These are phyloP conservation scores for Oryza glaberrima DNA, from an alignment of 176 grass and related monocot species.

Conservation along the genomic window DNA sequence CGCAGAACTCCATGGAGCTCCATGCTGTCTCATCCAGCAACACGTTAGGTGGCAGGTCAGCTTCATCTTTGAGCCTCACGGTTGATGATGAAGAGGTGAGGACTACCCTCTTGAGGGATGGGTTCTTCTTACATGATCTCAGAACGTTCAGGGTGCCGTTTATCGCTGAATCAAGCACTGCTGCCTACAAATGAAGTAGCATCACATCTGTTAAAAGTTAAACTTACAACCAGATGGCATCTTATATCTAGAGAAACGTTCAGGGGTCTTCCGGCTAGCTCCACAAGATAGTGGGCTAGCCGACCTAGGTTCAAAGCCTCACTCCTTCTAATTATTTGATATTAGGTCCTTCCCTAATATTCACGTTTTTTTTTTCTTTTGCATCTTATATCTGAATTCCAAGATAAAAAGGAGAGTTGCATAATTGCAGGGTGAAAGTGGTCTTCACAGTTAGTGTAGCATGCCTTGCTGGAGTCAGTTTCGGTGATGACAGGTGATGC, in stretches of 20 bases:
- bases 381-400: not conserved
- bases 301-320: no score
- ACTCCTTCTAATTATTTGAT: no score
- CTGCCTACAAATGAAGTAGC: slow-evolving; percentile 16
- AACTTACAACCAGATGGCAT: not conserved
- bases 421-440: not conserved
- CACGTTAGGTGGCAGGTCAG: slow-evolving; percentile 46
- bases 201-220: not conserved
- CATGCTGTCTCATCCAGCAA: slow-evolving; percentile 77
- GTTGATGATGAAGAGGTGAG: slow-evolving; percentile 85
- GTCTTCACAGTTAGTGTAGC: slow-evolving; percentile 1
- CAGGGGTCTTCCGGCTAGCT: no score
- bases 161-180: slow-evolving; percentile 60
- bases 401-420: not conserved
- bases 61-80: slow-evolving; percentile 66
- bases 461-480: slow-evolving; percentile 76
- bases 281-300: no score
- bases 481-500: slow-evolving; percentile 69
- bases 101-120: slow-evolving; percentile 62
- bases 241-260: not conserved
- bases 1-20: slow-evolving; percentile 71
- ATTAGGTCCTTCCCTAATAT: no score
- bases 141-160: slow-evolving; percentile 83
- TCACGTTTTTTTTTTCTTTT: no score
- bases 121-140: slow-evolving; percentile 80